Evolutionary conservation across 2,329 filamentous ascomycete species (phyloP), one percentile per base, ranked within the genome.

Genomic region (Colletotrichum nymphaeae): DNA sequence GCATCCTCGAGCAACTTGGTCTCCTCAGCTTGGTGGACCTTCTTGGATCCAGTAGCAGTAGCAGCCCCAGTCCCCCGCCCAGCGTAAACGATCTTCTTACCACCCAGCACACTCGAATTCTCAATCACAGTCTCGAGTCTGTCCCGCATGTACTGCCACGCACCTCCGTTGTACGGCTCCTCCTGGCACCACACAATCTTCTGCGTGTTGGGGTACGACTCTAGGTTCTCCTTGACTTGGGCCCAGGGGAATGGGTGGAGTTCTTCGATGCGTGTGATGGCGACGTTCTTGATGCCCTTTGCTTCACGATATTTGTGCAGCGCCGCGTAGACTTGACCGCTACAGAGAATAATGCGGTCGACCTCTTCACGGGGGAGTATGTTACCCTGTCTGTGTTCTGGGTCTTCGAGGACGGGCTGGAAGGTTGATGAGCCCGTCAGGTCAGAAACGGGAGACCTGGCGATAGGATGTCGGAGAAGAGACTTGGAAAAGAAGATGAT

Each of bases 401-500:
- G 91, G 81, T 99, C 97, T n/a, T 93, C 90, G 79, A 99, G 95
- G 84, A 98, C 95, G 94, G 95, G 98, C 83, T 94, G 90, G 91
- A 99, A 98, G 85, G 97, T 94, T 7, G 95, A 95, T 66, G 97
- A 92, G 64, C 93, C 94, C 8, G 91, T 93, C 85, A 99, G 98
- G 74, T 98, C 95, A 78, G 97, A 94, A 78, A 98, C 92, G 78
- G 90, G 86, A 52, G 95, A 98, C 76, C 96, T 94, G 58, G 95
- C 94, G 70, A 98, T 84, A 53, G 97, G 97, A 84, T 99, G 97
- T 79, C 97, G 95, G 76, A 99, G 93, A 56, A 99, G 91, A 72
- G 94, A 93, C 88, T 99, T 99, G 78, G 95, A 98, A 90, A 99
- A 98, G 93, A 99, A 98, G 78, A 98, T 92, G 79, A 98, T 88